Base-by-base conservation (phyloP, 2,329 filamentous ascomycete species). In the Xylaria sp. region DNA sequence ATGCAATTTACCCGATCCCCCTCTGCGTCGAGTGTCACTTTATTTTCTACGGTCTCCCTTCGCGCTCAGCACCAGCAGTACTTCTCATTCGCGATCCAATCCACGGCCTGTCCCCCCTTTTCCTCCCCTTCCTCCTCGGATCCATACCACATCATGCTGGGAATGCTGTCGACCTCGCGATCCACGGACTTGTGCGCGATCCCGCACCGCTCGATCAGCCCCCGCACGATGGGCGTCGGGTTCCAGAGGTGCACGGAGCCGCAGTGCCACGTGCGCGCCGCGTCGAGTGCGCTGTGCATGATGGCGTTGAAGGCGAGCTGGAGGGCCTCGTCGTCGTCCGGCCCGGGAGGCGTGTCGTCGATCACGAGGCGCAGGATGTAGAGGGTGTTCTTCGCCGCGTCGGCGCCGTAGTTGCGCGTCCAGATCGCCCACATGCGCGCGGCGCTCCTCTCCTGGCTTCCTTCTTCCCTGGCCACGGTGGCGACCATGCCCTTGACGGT, bases 211-310 rank as follows among this genome's bases (percentile, higher is more conserved):
- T 83, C 79, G 0, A 90, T 79, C 48, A 91, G 74, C 17, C 78
- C 70, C 76, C 78, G 78, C 30, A 89, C 77, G 70, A 85, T 74
- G 6, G 86, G 82, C 3, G 86, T 86, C 0, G 94, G 94, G 76
- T 96, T 97, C 95, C 95, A 98, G 60, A 95, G 83, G 77, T 94
- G 87, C 3, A 97, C 88, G 54, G 88, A 85, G 48, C 85, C 83
- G 81, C 93, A 88, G 53, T 86, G 82, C 91, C 93, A 97, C 65
- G 88, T 83, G 2, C 83, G 80, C 1, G 94, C 94, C 79, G 97
- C 89, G 8, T 81, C 80, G 75, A 91, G 89, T 4, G 93, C 94
- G 53, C 89, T 82, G 50, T 82, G 79, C 53, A 97, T 78, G 30
- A 97, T 85, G 2, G 87, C 86, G 45, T 85, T 83, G 67, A 97